Conservation (phyloP, 371 early-diverging fungal species). For the Entomophthora muscae region DNA sequence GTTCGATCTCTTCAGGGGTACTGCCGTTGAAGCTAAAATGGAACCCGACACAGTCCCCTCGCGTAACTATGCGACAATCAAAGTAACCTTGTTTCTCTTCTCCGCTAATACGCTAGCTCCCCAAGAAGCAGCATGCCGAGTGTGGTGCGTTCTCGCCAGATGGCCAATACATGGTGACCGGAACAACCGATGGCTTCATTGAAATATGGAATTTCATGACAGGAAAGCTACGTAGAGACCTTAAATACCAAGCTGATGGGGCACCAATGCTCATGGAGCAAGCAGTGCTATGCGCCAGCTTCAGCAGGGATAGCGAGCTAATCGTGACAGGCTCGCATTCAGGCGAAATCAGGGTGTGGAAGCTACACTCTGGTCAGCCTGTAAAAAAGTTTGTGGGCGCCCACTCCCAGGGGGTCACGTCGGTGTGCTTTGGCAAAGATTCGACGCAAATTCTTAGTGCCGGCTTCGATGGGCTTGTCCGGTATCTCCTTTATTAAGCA, state of each 20-base stretch:
- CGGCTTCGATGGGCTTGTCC: constrained; percentile 58
- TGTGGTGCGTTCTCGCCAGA: constrained; percentile 57
- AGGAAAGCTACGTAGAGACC: constrained; percentile 71
- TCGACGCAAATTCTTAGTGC: constrained; percentile 53
- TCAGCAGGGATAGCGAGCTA: constrained; percentile 52
- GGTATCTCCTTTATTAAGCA: constrained; percentile 18
- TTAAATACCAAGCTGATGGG: constrained; percentile 78
- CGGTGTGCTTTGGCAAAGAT: constrained; percentile 52
- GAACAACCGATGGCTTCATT: constrained; percentile 81
- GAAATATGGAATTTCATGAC: constrained; percentile 85
- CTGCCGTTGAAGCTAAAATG: constrained; percentile 28
- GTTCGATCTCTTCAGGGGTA: constrained; percentile 60
- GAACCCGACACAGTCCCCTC: constrained; percentile 54
- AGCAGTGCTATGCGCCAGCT: constrained; percentile 54
- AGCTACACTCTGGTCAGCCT: constrained; percentile 53
- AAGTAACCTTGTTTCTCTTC: constrained; percentile 25
- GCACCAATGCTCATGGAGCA: constrained; percentile 81
- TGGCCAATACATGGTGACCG: constrained; percentile 70
- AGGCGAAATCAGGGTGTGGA: constrained; percentile 80
- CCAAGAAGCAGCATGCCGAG: constrained; percentile 69
- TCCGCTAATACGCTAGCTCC: constrained; percentile 32
- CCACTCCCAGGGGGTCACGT: constrained; percentile 69
- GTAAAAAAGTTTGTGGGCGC: constrained; percentile 54
- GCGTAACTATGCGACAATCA: constrained; percentile 45
- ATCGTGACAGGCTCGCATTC: constrained; percentile 74